Evolutionary conservation across 495 filamentous ascomycete genomes (phyloP), one percentile per base, ranked within the genome.

Genomic region (Lichina pygmaea): DNA sequence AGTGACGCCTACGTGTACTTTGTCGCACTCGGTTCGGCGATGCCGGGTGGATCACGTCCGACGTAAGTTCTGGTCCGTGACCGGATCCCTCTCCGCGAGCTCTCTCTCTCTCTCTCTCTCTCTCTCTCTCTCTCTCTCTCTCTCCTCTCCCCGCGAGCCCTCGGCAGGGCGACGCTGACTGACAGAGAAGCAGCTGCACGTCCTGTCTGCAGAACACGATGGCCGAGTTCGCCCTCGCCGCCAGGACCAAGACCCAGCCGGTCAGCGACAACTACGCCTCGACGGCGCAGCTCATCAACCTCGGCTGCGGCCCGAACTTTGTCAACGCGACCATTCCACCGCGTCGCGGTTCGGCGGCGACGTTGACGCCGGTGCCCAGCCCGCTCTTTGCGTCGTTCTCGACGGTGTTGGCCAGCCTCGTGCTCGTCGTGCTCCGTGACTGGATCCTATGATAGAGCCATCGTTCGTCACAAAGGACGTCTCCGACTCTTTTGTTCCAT

Each of bases 1-100:
- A 67, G 68, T 30, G 75, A 81, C 55, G 66, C 73, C 34, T 80
- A 84, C 49, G 62, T 86, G 13, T 97, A 94, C 62, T 83, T 75
- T 52, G 62, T 95, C 0, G 79, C 89, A 6, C 65, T 92, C 37
- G 86, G 86, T 31, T 69, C 66, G n/a, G 48, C 59, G 5, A 59
- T 94, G 3, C 73, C 78, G 0, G 64, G 64, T 5, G 67, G 66
- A 5, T 66, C 71, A 15, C 59, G 64, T 13, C 80, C 83, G 0
- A 73, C 71, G 31, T 41, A 9, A 8, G 38, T 32, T 30, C 44
- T 24, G 6, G 10, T 7, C 11, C 2, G 6, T 33, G 1, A 30
- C 8, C n/a, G 16, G 15, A 32, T n/a, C 24, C 13, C 13, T 45
- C 17, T 31, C 33, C 13, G n/a, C 15, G 11, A 16, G 4, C 44